Base-by-base conservation (phyloP, 129 eudicot genomes). In the Lactuca sativa region DNA sequence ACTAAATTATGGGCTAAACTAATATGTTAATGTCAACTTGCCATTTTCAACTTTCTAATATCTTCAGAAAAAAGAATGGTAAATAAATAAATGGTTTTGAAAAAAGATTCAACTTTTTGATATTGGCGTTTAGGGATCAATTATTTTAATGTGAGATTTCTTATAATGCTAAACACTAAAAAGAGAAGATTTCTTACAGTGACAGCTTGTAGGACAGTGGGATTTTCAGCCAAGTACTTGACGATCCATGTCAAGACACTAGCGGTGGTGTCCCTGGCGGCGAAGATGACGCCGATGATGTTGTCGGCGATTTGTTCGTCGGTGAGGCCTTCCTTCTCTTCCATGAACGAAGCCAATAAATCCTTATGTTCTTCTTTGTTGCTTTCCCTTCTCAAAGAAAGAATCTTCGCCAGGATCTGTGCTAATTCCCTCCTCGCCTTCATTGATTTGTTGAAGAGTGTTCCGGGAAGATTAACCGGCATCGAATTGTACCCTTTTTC, bases 231-330 rank as follows among this genome's bases (percentile, higher is more conserved):
- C 1, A 95, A 72, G 70, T 79, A 95, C 83, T 95, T 95, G 69
- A 95, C 73, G 70, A 95, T 87, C 99, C 99, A 95, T 5, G 99
- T 95, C 49, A 95, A 77, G 74, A 90, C 90, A 77, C 90, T 95
- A 9, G 99, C 96, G 7, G 99, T 95, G 7, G 99, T 95, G 65
- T 95, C 99, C 0, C 99, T 83, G 57, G 99, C 99, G 0, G 99
- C 99, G 54, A 95, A 95, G 10, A 95, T 95, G 13, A 95, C 97
- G 0, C 99, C 99, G 13, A 95, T 95, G 9, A 95, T 78, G 71
- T 95, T 95, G 36, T 95, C 99, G 33, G 97, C 99, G 66, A 95
- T 95, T 73, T 95, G 99, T 73, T 95, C 89, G 34, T 95, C 99
- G 5, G 96, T 75, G 4, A 95, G 87, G 4, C 85, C 91, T 83